Evolutionary conservation across 805 yeast genomes (phyloP).

Genomic region (Yarrowia keelungensis): DNA sequence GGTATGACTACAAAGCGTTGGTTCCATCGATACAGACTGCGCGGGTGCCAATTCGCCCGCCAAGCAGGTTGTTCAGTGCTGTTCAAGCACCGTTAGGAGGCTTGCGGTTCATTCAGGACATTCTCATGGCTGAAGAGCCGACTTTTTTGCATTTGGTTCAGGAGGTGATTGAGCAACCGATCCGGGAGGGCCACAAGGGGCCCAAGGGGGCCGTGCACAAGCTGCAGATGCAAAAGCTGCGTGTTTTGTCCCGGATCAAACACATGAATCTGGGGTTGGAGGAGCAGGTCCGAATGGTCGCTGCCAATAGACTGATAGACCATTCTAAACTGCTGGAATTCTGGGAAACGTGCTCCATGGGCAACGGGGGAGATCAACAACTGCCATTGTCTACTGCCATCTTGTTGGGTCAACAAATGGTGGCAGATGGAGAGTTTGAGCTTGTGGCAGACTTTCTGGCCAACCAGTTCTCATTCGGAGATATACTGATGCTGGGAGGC

Average conservation of each 20-base stretch:
- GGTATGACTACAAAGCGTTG: conserved; percentile 34
- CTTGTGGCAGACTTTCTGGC: conserved; percentile 33
- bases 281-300: conserved; percentile 34
- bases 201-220: conserved; percentile 11
- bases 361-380: neutral
- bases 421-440: conserved; percentile 24
- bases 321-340: conserved; percentile 6
- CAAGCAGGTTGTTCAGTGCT: neutral
- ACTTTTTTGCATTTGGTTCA: conserved; percentile 35
- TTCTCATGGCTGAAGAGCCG: conserved; percentile 25
- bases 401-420: conserved; percentile 26
- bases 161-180: conserved; percentile 35
- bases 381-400: conserved; percentile 23
- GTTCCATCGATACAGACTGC: conserved; percentile 12
- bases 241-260: conserved; percentile 19
- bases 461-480: conserved; percentile 32
- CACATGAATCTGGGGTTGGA: conserved; percentile 16
- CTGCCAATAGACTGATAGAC: conserved; percentile 19
- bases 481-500: conserved; percentile 28
- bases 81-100: neutral
- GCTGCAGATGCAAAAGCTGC: conserved; percentile 31
- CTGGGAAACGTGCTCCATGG: conserved; percentile 18
- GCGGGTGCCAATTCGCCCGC: neutral
- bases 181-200: neutral
- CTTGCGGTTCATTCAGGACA: conserved; percentile 23